phyloP scores from a whole-genome alignment of 371 early-diverging fungal species.

The Rhizopus microsporus region DNA sequence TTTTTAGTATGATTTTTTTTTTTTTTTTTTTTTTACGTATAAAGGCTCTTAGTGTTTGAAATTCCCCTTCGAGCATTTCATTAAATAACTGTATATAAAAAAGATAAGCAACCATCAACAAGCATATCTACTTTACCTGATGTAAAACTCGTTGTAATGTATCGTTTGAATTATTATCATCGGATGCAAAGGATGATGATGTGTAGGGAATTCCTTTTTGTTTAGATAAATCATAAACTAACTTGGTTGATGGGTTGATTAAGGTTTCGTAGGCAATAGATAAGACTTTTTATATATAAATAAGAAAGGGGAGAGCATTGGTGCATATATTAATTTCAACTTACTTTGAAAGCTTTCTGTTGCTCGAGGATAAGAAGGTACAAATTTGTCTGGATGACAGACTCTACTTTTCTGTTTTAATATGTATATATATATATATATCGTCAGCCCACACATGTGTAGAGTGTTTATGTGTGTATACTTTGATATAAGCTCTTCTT shows the following conservation, averaged over 20 bases:
- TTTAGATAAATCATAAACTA: conserved; percentile 59
- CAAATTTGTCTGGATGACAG: conserved; percentile 48
- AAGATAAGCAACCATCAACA: neutral
- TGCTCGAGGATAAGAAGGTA: conserved; percentile 26
- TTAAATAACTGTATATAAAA: conserved; percentile 48
- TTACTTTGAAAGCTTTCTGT: conserved; percentile 44
- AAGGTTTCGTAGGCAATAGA: conserved; percentile 62
- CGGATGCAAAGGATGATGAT: conserved; percentile 33
- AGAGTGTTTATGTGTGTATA: conserved; percentile 7
- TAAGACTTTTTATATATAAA: conserved; percentile 36
- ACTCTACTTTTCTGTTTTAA: conserved; percentile 35
- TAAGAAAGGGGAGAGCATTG: neutral
- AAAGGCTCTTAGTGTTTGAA: conserved; percentile 63
- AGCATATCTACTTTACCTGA: conserved; percentile 40
- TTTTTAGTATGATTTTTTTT: conserved; percentile 3
- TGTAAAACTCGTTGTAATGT: conserved; percentile 60
- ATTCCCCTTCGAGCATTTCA: conserved; percentile 72
- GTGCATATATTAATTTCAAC: neutral
- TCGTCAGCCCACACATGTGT: too few relatives aligned
- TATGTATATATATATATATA: neutral
- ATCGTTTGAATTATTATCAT: conserved; percentile 41
- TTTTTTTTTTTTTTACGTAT: conserved; percentile 48
- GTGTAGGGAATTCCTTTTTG: conserved; percentile 34
- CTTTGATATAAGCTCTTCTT: conserved; percentile 42
- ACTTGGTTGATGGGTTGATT: conserved; percentile 52